Percentiles rank a stretch among this genome's conserved stretches.
Evolutionary conservation across 2,329 filamentous ascomycete genomes (phyloP).

Genomic region (Aureobasidium leucospermi): DNA sequence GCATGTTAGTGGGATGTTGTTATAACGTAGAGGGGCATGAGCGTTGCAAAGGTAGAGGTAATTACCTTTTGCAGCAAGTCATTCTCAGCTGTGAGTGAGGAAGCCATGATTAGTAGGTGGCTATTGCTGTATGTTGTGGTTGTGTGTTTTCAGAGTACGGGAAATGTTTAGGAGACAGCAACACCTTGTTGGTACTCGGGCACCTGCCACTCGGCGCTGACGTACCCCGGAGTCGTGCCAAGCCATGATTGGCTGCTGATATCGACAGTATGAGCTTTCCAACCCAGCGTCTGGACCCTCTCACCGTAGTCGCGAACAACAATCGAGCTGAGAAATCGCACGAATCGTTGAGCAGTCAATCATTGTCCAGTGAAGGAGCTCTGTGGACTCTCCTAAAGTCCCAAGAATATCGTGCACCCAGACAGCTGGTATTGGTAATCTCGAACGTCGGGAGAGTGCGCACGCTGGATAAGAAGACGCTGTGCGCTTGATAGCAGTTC

Average conservation of each 20-base stretch:
- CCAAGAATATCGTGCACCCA: no score
- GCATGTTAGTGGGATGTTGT: background rate
- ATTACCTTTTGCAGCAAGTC: slow-evolving; percentile 10
- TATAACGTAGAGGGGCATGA: background rate
- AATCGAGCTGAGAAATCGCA: no score
- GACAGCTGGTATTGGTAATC: no score
- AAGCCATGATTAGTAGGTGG: background rate
- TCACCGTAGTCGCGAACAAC: no score
- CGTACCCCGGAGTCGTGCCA: slow-evolving; percentile 4
- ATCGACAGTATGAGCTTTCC: background rate
- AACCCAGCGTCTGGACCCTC: background rate
- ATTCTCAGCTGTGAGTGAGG: slow-evolving; percentile 10
- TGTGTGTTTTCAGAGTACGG: background rate
- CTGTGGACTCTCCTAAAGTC: no score
- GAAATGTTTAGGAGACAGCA: background rate
- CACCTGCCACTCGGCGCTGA: background rate
- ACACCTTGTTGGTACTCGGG: background rate
- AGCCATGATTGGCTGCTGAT: slow-evolving; percentile 5
- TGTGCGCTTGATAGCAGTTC: no score
- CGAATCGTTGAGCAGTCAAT: no score
- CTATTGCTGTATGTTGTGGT: background rate
- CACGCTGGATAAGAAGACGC: no score
- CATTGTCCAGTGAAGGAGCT: no score
- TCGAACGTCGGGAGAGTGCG: no score
- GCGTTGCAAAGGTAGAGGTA: background rate